A percentile compares a stretch with the other conserved stretches of the same genome.
These are phyloP conservation scores for barley (Hordeum vulgare) DNA, from an alignment of 176 grass and related monocot species.

Conservation along the genomic window DNA sequence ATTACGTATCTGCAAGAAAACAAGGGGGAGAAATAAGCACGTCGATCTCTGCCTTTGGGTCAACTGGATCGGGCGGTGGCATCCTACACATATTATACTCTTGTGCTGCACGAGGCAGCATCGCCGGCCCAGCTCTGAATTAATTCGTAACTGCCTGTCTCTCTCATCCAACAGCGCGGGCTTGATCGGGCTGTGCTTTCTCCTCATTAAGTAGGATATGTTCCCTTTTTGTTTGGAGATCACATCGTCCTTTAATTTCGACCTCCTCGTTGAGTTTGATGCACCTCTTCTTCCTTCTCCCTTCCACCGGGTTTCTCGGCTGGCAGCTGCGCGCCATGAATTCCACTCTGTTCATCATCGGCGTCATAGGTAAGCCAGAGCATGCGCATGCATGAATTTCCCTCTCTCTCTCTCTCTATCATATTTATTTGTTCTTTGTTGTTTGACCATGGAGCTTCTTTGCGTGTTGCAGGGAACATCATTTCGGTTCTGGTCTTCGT, in stretches of 20 bases:
- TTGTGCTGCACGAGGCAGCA: constrained; percentile 12
- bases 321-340: constrained; percentile 31
- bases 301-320: background rate
- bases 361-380: constrained; percentile 39
- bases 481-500: constrained; percentile 63
- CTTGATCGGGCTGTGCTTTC: background rate
- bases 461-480: constrained; percentile 52
- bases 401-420: constrained; percentile 6
- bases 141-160: background rate
- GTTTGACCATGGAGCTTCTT: background rate
- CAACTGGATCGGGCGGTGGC: background rate
- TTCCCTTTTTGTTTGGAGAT: background rate
- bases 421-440: no score
- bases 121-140: background rate
- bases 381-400: background rate
- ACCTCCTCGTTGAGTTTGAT: background rate
- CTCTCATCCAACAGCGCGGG: background rate
- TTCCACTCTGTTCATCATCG: constrained; percentile 40
- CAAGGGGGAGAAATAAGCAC: background rate
- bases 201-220: background rate
- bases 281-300: background rate
- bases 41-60: background rate
- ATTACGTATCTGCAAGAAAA: background rate
- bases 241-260: background rate
- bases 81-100: background rate